Conservation (phyloP, 164 flowering plant species). For the Houttuynia cordata region DNA sequence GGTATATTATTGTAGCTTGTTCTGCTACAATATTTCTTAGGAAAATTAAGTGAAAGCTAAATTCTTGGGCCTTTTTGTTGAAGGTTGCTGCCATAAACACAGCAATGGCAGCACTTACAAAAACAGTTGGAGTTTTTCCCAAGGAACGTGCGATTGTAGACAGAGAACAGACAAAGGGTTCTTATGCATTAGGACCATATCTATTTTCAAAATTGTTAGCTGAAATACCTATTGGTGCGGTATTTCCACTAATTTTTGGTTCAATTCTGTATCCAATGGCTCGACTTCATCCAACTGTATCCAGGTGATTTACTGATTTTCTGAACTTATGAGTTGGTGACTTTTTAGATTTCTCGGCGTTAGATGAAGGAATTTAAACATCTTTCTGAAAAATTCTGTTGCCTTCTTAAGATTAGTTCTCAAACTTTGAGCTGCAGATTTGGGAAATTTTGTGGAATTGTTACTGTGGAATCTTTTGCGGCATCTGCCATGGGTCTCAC, state of each 20-base stretch:
- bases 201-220: conserved; percentile 82
- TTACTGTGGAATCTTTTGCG: conserved; percentile 87
- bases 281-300: conserved; percentile 73
- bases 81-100: conserved; percentile 98
- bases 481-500: conserved; percentile 99
- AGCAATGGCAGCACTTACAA: conserved; percentile 98
- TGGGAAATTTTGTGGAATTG: conserved; percentile 86
- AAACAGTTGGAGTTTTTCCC: conserved; percentile 90
- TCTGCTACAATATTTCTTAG: not conserved
- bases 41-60: not conserved
- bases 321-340: not conserved
- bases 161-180: conserved; percentile 87
- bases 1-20: conserved; percentile 27
- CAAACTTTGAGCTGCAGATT: conserved; percentile 33
- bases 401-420: not conserved
- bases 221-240: conserved; percentile 89
- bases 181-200: conserved; percentile 84
- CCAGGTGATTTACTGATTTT: conserved; percentile 33
- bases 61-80: not conserved
- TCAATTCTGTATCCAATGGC: conserved; percentile 89
- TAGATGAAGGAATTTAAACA: not conserved
- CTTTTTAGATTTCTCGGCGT: not conserved
- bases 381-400: no score
- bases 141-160: conserved; percentile 91
- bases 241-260: conserved; percentile 94